Conservation (phyloP, 257 asterid genomes). For the Apocynum venetum region DNA sequence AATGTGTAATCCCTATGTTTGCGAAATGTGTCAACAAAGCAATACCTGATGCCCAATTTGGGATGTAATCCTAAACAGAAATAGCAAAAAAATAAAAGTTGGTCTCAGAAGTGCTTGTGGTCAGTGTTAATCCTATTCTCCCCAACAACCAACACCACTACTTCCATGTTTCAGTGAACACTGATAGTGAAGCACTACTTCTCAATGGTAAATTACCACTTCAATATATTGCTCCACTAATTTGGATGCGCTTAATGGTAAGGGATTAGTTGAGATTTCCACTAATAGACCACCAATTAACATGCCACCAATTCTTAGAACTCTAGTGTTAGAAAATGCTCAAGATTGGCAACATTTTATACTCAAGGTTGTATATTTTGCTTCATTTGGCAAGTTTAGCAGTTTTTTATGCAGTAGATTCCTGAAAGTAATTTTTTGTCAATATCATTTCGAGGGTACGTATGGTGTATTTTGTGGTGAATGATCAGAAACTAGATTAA, state of each 20-base stretch:
- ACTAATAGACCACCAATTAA: background rate
- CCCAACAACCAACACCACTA: background rate
- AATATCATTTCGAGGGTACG: too few relatives aligned
- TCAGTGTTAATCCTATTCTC: background rate
- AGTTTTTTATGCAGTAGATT: too few relatives aligned
- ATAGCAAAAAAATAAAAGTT: background rate
- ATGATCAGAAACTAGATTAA: too few relatives aligned
- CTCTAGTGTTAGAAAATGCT: background rate
- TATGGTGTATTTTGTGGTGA: too few relatives aligned
- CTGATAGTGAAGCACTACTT: background rate
- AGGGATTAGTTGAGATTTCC: background rate
- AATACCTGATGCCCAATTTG: background rate
- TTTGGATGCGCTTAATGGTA: background rate
- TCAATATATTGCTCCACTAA: background rate
- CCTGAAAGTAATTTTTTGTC: too few relatives aligned
- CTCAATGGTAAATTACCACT: background rate
- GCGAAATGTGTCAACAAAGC: background rate
- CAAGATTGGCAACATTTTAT: background rate
- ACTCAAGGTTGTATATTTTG: background rate
- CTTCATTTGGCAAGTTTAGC: too few relatives aligned
- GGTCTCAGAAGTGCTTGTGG: background rate
- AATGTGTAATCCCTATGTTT: background rate
- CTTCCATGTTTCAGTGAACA: background rate
- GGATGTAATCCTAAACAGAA: background rate
- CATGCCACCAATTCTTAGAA: background rate